Evolutionary conservation across 2,329 filamentous ascomycete genomes (phyloP).

Genomic region (Nemania sp.): DNA sequence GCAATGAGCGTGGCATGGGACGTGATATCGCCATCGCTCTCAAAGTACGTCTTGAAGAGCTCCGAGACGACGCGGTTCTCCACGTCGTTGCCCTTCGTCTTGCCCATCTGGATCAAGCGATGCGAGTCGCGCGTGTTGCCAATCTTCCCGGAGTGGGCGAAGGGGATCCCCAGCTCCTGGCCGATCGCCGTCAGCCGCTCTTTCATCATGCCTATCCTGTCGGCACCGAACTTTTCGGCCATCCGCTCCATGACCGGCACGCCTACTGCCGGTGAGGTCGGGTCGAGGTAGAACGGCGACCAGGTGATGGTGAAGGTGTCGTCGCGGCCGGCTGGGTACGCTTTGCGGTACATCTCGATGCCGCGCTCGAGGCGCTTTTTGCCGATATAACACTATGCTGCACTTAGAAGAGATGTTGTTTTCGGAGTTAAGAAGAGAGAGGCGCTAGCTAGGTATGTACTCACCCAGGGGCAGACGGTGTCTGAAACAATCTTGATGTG

Average conservation of each 20-base stretch:
- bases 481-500: slow-evolving; percentile 84
- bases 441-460: no score
- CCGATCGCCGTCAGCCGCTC: slow-evolving; percentile 70
- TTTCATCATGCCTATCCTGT: slow-evolving; percentile 68
- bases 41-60: slow-evolving; percentile 70
- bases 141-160: slow-evolving; percentile 76
- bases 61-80: slow-evolving; percentile 70
- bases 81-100: slow-evolving; percentile 60
- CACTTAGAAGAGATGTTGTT: slow-evolving; percentile 43
- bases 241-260: slow-evolving; percentile 65
- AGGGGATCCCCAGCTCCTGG: slow-evolving; percentile 75
- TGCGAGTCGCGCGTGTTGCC: slow-evolving; percentile 86
- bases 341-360: slow-evolving; percentile 73
- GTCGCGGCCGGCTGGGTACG: slow-evolving; percentile 66
- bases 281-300: slow-evolving; percentile 85
- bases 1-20: slow-evolving; percentile 60
- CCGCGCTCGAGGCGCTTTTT: slow-evolving; percentile 79
- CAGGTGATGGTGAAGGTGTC: slow-evolving; percentile 81
- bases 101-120: slow-evolving; percentile 77
- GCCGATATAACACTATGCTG: slow-evolving; percentile 77
- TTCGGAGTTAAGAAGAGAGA: slow-evolving; percentile 18
- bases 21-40: slow-evolving; percentile 70
- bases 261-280: slow-evolving; percentile 63
- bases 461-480: slow-evolving; percentile 76
- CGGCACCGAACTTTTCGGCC: slow-evolving; percentile 73